Evolutionary conservation across 2,329 filamentous ascomycete genomes (phyloP), one percentile per base, ranked within the genome.

Genomic region (Neopestalotiopsis rosae): DNA sequence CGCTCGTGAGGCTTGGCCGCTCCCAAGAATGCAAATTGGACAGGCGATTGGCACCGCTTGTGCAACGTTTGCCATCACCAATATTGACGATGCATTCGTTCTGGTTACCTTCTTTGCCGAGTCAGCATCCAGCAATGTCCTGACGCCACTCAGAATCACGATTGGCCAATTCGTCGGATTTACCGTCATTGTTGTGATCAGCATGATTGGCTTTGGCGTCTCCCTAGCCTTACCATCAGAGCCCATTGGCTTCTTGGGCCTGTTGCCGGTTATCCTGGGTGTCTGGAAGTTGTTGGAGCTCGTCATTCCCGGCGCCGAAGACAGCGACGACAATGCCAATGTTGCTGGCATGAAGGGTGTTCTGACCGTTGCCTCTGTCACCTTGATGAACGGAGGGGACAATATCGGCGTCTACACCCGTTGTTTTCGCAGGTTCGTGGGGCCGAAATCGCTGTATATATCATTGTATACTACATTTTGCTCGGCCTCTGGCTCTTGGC

Each of bases 71-170:
- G 75, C 74, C 68, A 67, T 76, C 70, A 78, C 76, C 67, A 78
- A 77, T 69, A 76, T 77, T 65, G 75, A 87, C 75, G 77, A 80
- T 72, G 67, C 78, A n/a, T 81, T 81, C 72, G 78, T 80, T 45
- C 73, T 80, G 7, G 77, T 79, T 62, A 79, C 79, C 66, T 80
- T 80, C 71, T 80, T 79, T 67, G 76, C 78, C 40, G 78, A 80
- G 66, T 72, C 78, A 5, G 69, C 77, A 10, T 75, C 75, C 9
- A 76, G 74, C 69, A 66, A 67, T 10, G 71, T 52, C 61, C 63
- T 75, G 17, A 74, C 74, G n/a, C 71, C 73, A 0, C 61, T 72
- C 34, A 73, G 72, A 13, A 73, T 78, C 65, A 69, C 67, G 12
- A 49, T 75, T 40, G 75, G 76, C 61, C 75, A 77, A 59, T 79